Evolutionary conservation across 768 basidiomycete species (phyloP).

Genomic region (Paxillus rubicundulus): DNA sequence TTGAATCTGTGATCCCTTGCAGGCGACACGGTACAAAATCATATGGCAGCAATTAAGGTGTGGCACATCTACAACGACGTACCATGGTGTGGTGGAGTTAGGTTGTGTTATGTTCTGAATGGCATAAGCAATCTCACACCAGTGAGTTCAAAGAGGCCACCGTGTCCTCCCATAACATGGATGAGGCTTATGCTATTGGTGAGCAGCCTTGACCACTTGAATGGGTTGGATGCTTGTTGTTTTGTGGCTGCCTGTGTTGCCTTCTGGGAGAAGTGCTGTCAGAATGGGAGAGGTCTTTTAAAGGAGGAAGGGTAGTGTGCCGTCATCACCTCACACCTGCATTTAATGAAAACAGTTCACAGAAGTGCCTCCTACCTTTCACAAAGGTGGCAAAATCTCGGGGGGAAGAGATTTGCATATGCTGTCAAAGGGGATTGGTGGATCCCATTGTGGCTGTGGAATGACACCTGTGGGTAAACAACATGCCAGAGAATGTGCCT

Average conservation of each 20-base stretch:
- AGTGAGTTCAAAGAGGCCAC: slow-evolving; percentile 1
- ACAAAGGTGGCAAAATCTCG: slow-evolving; percentile 10
- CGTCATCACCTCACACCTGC: neutral
- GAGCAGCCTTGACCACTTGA: accelerated
- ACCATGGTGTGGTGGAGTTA: slow-evolving; percentile 15
- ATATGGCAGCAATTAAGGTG: slow-evolving; percentile 16
- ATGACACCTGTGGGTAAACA: slow-evolving; percentile 12
- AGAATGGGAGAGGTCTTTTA: neutral
- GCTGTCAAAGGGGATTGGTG: slow-evolving; percentile 20
- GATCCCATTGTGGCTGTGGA: slow-evolving; percentile 18
- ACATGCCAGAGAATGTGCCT: neutral
- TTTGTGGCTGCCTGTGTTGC: neutral
- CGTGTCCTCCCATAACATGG: slow-evolving; percentile 18
- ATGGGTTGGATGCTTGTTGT: neutral
- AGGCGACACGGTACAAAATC: neutral
- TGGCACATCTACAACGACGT: slow-evolving; percentile 33
- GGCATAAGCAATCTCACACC: neutral
- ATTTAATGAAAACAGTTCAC: neutral
- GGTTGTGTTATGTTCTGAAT: neutral
- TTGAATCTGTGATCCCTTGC: neutral
- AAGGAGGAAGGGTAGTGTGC: neutral
- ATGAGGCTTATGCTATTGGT: slow-evolving; percentile 18
- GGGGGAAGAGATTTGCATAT: slow-evolving; percentile 35
- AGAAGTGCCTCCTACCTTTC: slow-evolving; percentile 3
- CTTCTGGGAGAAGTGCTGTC: neutral